Evolutionary conservation across 2,329 filamentous ascomycete genomes (phyloP).

Genomic region (Blastomyces percursus): DNA sequence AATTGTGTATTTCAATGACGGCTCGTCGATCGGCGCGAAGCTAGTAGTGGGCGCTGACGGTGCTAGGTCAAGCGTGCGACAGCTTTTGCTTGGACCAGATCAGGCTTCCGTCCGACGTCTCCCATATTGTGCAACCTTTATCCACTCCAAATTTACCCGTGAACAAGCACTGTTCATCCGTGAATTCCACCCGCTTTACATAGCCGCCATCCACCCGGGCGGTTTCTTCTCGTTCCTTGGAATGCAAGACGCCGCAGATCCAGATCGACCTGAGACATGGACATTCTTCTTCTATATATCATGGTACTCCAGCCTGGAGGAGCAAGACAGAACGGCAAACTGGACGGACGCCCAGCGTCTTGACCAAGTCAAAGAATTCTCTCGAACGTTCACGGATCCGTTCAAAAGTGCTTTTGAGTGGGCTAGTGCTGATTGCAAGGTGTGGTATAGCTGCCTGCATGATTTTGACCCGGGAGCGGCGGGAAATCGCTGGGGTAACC

Average conservation of each 20-base stretch:
- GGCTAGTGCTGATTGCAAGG: conserved; percentile 16
- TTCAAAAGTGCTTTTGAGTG: conserved; percentile 18
- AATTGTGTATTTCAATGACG: conserved; percentile 7
- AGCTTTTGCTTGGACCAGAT: conserved; percentile 36
- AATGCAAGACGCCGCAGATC: conserved; percentile 20
- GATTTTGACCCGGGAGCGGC: conserved; percentile 18
- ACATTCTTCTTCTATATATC: conserved; percentile 19
- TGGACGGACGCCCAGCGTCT: conserved; percentile 14
- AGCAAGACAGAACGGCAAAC: conserved; percentile 4
- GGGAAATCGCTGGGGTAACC: conserved; percentile 18
- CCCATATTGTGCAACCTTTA: conserved; percentile 37
- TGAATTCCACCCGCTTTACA: conserved; percentile 36
- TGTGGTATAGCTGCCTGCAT: conserved; percentile 13
- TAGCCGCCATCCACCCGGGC: conserved; percentile 34
- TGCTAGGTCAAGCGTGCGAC: conserved; percentile 54
- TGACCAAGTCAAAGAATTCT: conserved; percentile 16
- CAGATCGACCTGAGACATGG: conserved; percentile 19
- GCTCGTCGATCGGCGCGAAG: conserved; percentile 4
- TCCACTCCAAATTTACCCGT: conserved; percentile 32
- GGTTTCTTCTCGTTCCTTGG: conserved; percentile 38
- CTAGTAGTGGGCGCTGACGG: conserved; percentile 56
- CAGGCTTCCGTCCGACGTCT: conserved; percentile 27
- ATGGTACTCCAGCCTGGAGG: conserved; percentile 14
- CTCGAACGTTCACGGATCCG: conserved; percentile 17
- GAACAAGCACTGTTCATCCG: conserved; percentile 37